Conservation (phyloP, 148 eudicot genomes). For the Suaeda aralocaspica region DNA sequence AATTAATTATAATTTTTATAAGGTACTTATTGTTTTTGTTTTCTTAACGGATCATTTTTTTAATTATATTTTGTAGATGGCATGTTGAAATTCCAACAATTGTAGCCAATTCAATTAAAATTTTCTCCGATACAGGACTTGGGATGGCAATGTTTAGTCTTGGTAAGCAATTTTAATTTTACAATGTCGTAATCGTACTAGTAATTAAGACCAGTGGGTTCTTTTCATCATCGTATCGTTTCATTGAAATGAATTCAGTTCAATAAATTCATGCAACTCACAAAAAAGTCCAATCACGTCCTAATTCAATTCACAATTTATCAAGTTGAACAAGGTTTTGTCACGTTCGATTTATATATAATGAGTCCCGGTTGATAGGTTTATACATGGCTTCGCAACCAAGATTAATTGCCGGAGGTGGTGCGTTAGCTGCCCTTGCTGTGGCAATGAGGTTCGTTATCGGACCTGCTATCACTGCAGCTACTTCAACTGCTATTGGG, state of each 20-base stretch:
- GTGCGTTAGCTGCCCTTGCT: slow-evolving; percentile 53
- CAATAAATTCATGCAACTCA: too few species aligned
- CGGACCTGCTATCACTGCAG: slow-evolving; percentile 74
- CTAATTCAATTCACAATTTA: too few species aligned
- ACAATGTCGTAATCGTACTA: too few species aligned
- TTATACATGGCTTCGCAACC: slow-evolving; percentile 82
- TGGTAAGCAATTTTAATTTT: slow-evolving; percentile 49
- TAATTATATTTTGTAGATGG: slow-evolving; percentile 61
- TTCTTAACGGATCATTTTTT: too few species aligned
- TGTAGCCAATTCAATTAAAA: slow-evolving; percentile 57
- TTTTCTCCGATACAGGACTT: slow-evolving; percentile 79
- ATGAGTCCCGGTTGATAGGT: too few species aligned
- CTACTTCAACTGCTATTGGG: slow-evolving; percentile 57
- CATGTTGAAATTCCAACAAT: slow-evolving; percentile 64
- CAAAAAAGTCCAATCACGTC: too few species aligned
- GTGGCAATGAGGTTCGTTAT: slow-evolving; percentile 59
- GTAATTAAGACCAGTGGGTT: too few species aligned
- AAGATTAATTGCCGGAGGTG: slow-evolving; percentile 70
- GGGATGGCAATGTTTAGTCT: slow-evolving; percentile 98
- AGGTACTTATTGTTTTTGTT: too few species aligned
- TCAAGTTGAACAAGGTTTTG: too few species aligned
- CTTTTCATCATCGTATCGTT: too few species aligned
- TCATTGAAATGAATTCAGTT: too few species aligned
- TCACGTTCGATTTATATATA: too few species aligned
- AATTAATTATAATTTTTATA: background rate